Evolutionary conservation across 495 filamentous ascomycete species (phyloP), one percentile per base, ranked within the genome.

Genomic region (Hypoxylon fuscum): DNA sequence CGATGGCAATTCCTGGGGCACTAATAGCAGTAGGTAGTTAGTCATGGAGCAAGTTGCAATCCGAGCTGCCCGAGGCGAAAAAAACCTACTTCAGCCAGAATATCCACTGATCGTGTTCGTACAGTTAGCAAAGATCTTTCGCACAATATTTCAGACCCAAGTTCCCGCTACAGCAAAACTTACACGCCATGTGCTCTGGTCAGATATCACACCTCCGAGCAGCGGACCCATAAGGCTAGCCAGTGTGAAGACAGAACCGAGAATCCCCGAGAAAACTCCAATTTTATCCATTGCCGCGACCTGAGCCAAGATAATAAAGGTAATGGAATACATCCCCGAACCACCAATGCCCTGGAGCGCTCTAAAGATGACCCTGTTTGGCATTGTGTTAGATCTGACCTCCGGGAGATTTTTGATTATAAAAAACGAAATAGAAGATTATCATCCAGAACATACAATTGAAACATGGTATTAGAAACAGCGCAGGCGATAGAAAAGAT

Each of bases 261-360:
- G 73, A 18, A 84, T 71, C 14, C 59, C 77, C 4, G 79, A 76
- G 49, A 76, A 81, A 1, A 56, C 73, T 6, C 72, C 75, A 29
- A 78, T 69, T 50, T 79, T 72, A 1, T 71, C 55, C 25, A 62
- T 67, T 1, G 83, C 74, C 1, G 78, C 72, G 44, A 85, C 70
- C 27, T 77, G 69, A 5, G 79, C 75, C 8, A 72, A 46, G 31
- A 83, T 76, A 9, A 83, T 68, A 6, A 76, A 71, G 27, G 72
- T 59, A 10, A 85, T 50, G 5, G 80, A 72, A 57, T 82, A 84
- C 7, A 82, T 74, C 7, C 83, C 84, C 0, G 77, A 77, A 8
- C 68, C 81, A 1, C 81, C 81, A 11, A 85, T 70, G 2, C 82
- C 80, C 67, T 86, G 81, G 31, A 85, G 75, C 0, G 78, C 73